Base-by-base conservation (phyloP, 306 rosid genomes). In the Dalbergia cochinchinensis region DNA sequence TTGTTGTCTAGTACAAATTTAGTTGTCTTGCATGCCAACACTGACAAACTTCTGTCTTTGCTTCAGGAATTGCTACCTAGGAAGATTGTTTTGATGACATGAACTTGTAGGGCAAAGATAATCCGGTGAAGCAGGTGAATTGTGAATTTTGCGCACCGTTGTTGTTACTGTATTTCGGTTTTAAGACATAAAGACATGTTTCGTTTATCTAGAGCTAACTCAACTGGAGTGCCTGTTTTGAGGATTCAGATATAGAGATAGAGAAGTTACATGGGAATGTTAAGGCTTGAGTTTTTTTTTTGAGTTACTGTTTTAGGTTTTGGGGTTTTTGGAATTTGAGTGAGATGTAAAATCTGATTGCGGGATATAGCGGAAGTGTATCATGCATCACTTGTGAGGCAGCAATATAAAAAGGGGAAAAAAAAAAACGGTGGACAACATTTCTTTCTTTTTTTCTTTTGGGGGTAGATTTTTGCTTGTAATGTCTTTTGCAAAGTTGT, bases 291-390 rank as follows among this genome's bases (percentile, higher is more conserved):
- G 91, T 90, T 90, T 90, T 90, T n/a, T n/a, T 83, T 74, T 90
- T 88, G 88, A 86, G 91, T 87, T 84, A 85, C 82, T 61, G 69
- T 83, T 81, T 92, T 89, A 83, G 88, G 84, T 69, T 71, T 89
- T 88, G 69, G 59, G 59, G 82, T 80, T 71, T 70, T 71, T 66
- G 88, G 88, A 83, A 83, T 90, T 87, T 83, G 98, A 95, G 97
- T 94, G 97, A 92, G 97, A 91, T 94, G 98, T 95, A 92, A 90
- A 95, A 95, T 91, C 98, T 89, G 92, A 89, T 92, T 90, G 97
- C 98, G 96, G 98, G 94, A 91, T 93, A 88, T 93, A 95, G 92
- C 83, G 83, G 90, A 89, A 85, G 91, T 90, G 96, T 95, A 90
- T 89, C 94, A 88, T 90, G 94, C 97, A 85, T 91, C 97, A 86